A percentile compares a stretch with the other conserved stretches of the same genome.
These are phyloP conservation scores for Quercus glauca DNA, from an alignment of 306 rosid species.

Conservation along the genomic window DNA sequence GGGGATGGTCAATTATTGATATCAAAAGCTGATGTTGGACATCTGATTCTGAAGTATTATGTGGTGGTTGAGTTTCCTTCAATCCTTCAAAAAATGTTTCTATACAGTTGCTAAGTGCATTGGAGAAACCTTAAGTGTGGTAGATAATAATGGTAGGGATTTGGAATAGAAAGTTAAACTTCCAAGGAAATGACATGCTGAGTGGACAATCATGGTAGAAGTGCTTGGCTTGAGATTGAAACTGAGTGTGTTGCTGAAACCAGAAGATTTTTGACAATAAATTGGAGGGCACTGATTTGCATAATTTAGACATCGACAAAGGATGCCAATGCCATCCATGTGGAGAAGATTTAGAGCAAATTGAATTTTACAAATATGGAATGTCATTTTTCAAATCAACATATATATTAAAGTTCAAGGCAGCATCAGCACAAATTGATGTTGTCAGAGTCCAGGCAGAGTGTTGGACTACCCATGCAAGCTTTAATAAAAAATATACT, in stretches of 20 bases:
- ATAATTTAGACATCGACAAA: no score
- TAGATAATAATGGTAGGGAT: background rate
- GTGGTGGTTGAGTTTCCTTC: background rate
- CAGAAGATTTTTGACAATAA: background rate
- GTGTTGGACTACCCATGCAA: no score
- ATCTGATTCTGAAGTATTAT: background rate
- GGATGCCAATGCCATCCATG: no score
- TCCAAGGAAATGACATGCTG: background rate
- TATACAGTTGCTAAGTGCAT: background rate
- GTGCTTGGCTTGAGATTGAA: conserved; percentile 2
- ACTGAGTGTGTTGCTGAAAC: background rate
- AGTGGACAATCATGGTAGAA: background rate
- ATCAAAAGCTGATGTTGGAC: background rate
- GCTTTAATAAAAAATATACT: no score
- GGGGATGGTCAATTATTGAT: background rate
- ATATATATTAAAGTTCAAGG: no score
- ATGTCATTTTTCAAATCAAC: no score
- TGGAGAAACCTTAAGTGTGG: background rate
- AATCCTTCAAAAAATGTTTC: background rate
- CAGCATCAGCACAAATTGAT: no score
- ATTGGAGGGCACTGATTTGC: no score
- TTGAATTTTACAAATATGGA: no score
- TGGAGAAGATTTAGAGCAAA: no score
- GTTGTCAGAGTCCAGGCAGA: no score
- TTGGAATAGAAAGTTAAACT: background rate